Conservation (phyloP, 2,329 filamentous ascomycete species). For the Penicillium griseofulvum region DNA sequence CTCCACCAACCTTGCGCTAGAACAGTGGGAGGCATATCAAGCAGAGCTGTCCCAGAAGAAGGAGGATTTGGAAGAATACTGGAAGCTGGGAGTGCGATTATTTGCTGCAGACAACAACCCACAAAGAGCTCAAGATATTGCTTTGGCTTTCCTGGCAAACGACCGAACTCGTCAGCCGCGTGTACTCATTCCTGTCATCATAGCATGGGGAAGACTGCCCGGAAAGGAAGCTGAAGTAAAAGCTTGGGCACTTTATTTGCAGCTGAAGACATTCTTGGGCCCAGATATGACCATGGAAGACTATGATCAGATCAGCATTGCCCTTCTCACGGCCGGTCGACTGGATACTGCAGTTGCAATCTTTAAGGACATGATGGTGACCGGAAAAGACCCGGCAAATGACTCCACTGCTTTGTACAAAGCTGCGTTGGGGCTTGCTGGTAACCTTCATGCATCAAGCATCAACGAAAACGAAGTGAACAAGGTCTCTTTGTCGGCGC, state of each 20-base stretch:
- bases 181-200: constrained; percentile 63
- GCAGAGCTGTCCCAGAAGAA: constrained; percentile 50
- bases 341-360: constrained; percentile 68
- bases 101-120: constrained; percentile 49
- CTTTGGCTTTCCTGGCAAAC: constrained; percentile 43
- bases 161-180: constrained; percentile 45
- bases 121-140: constrained; percentile 50
- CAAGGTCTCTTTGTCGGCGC: constrained; percentile 48
- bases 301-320: constrained; percentile 71
- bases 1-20: constrained; percentile 58
- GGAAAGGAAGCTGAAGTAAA: constrained; percentile 51
- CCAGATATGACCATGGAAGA: constrained; percentile 65
- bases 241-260: constrained; percentile 67
- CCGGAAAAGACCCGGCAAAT: constrained; percentile 48
- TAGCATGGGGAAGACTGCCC: constrained; percentile 58
- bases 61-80: constrained; percentile 42
- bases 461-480: constrained; percentile 47
- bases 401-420: constrained; percentile 48
- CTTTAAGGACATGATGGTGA: constrained; percentile 87
- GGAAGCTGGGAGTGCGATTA: constrained; percentile 51
- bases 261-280: constrained; percentile 61
- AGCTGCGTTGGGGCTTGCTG: constrained; percentile 39
- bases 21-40: constrained; percentile 62
- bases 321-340: constrained; percentile 65
- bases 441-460: constrained; percentile 42